Evolutionary conservation across 495 filamentous ascomycete species (phyloP).

Genomic region (Xylaria acuta): DNA sequence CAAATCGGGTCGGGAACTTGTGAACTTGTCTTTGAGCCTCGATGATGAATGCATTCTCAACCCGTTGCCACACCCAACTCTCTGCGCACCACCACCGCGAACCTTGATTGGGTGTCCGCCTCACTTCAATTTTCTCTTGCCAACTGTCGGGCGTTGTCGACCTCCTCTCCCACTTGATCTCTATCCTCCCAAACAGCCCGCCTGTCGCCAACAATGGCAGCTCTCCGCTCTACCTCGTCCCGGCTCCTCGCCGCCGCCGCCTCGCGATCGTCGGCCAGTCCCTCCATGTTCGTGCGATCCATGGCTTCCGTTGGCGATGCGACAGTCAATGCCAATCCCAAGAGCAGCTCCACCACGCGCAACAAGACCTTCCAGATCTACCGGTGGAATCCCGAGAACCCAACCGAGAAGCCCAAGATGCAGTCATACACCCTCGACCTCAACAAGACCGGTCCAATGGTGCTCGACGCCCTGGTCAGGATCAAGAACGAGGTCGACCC

Average conservation of each 20-base stretch:
- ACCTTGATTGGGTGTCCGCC: slow-evolving; percentile 29
- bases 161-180: background rate
- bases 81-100: slow-evolving; percentile 17
- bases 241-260: slow-evolving; percentile 66
- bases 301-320: slow-evolving; percentile 56
- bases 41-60: slow-evolving; percentile 39
- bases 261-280: slow-evolving; percentile 44
- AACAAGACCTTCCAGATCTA: slow-evolving; percentile 99
- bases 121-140: background rate
- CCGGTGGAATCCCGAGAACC: slow-evolving; percentile 95
- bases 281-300: slow-evolving; percentile 49
- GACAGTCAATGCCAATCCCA: slow-evolving; percentile 62
- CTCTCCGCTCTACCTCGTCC: slow-evolving; percentile 73
- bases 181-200: background rate
- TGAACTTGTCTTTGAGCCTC: slow-evolving; percentile 30
- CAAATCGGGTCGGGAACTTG: slow-evolving; percentile 39
- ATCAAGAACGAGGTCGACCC: slow-evolving; percentile 99
- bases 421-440: slow-evolving; percentile 92
- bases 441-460: slow-evolving; percentile 98
- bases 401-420: slow-evolving; percentile 91
- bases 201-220: slow-evolving; percentile 66
- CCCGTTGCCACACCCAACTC: slow-evolving; percentile 30
- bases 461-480: slow-evolving; percentile 92
- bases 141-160: background rate
- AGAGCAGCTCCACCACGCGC: slow-evolving; percentile 59